Percentiles rank a stretch among this genome's conserved stretches.
Evolutionary conservation across 1,284 basidiomycete species (phyloP).

Genomic region (Sphagnurus paluster): DNA sequence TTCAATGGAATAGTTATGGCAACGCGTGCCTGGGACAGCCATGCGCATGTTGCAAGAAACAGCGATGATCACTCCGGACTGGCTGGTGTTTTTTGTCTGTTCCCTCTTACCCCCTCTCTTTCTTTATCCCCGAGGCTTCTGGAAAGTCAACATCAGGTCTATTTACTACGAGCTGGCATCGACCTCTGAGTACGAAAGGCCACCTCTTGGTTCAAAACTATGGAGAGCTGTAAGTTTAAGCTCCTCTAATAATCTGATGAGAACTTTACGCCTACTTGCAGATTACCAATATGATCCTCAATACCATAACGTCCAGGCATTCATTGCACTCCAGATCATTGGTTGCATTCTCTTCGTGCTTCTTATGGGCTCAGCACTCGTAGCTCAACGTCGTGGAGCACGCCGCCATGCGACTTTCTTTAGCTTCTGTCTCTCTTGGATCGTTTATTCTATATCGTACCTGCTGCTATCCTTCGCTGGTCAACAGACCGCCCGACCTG

Average conservation of each 20-base stretch:
- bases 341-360: constrained; percentile 24
- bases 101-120: too few species aligned
- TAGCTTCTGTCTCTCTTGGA: constrained; percentile 33
- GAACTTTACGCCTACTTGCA: not conserved
- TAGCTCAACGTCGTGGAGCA: constrained; percentile 21
- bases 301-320: constrained; percentile 19
- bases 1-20: too few species aligned
- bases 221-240: constrained; percentile 10
- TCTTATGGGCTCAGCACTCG: constrained; percentile 24
- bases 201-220: not conserved
- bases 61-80: too few species aligned
- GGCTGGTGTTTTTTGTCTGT: too few species aligned
- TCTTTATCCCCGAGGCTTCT: constrained; percentile 8
- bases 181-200: not conserved
- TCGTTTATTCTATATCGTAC: constrained; percentile 30
- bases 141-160: constrained; percentile 9
- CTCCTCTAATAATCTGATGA: not conserved
- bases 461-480: constrained; percentile 28
- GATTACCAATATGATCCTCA: constrained; percentile 1
- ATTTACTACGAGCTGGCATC: constrained; percentile 7
- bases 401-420: constrained; percentile 31
- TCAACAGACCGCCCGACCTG: constrained; percentile 18
- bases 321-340: constrained; percentile 28
- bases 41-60: too few species aligned
- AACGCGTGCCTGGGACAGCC: too few species aligned